Percentiles rank a stretch among this genome's conserved stretches.
These are phyloP conservation scores for Xylaria acuta DNA, from an alignment of 495 filamentous ascomycete species.

Conservation along the genomic window DNA sequence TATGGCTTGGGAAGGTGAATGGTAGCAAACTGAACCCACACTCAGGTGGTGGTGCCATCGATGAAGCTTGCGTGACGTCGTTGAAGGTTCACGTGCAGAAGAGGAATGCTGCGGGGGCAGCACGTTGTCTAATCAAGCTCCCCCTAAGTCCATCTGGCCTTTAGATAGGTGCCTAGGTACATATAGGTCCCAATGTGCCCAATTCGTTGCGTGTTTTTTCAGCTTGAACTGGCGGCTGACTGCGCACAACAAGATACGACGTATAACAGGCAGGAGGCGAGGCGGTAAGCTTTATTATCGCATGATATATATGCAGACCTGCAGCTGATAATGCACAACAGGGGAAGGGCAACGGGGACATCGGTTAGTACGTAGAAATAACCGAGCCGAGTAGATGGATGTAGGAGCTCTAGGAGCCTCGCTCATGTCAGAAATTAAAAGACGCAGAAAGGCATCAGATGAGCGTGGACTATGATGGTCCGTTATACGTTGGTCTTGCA, in stretches of 20 bases:
- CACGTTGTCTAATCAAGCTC: neutral
- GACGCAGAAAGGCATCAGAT: conserved; percentile 38
- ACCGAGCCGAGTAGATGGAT: too few relatives aligned
- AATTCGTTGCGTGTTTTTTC: neutral
- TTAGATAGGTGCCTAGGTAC: neutral
- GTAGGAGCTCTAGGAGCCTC: conserved; percentile 63
- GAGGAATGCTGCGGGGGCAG: neutral
- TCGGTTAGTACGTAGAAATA: too few relatives aligned
- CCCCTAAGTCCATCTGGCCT: neutral
- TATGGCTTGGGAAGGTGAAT: neutral
- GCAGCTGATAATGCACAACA: conserved; percentile 17
- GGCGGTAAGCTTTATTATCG: neutral
- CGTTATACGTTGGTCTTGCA: conserved; percentile 53
- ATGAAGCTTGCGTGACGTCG: conserved; percentile 25
- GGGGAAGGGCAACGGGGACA: neutral
- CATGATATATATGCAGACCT: conserved; percentile 7
- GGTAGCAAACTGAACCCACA: neutral
- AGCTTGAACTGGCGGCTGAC: neutral
- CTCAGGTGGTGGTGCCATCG: conserved; percentile 10
- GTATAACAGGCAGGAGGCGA: neutral
- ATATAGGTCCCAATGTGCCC: neutral
- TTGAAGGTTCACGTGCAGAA: conserved; percentile 5
- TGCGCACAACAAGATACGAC: conserved; percentile 20
- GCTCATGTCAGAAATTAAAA: conserved; percentile 49
- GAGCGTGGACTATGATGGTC: conserved; percentile 64